Evolutionary conservation across 192 early-diverging fungal species (phyloP).

Genomic region (Mycoemilia scoparia): DNA sequence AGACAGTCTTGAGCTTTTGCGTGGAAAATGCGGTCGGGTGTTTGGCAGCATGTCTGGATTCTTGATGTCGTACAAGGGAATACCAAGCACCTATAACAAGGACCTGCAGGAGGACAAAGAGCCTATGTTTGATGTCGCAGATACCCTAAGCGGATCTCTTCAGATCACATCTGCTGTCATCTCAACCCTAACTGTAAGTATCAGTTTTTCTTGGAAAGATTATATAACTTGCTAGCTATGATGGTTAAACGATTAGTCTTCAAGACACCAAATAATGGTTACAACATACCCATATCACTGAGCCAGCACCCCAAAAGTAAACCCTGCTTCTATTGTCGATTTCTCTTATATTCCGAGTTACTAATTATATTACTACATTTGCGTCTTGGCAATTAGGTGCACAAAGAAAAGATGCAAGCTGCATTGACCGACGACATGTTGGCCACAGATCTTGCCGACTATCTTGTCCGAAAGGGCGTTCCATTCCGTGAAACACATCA

Average conservation of each 20-base stretch:
- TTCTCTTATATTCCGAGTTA: conserved; percentile 1
- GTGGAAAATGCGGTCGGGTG: conserved; percentile 90
- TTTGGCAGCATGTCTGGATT: conserved; percentile 93
- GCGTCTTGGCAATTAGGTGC: conserved; percentile 34
- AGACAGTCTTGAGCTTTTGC: conserved; percentile 83
- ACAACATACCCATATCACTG: conserved; percentile 7
- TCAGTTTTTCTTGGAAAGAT: too few species aligned
- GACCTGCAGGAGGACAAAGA: conserved; percentile 99
- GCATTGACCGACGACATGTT: conserved; percentile 83
- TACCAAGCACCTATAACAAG: conserved; percentile 97
- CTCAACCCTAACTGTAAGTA: conserved; percentile 58
- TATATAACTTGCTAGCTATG: too few species aligned
- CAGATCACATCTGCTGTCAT: conserved; percentile 87
- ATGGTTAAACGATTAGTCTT: conserved; percentile 30
- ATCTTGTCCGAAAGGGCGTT: conserved; percentile 91
- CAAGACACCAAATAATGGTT: conserved; percentile 22
- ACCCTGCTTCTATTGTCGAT: conserved; percentile 1
- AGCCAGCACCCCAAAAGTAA: background rate
- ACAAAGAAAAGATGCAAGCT: conserved; percentile 64
- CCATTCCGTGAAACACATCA: conserved; percentile 99
- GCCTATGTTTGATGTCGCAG: conserved; percentile 89
- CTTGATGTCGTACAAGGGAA: conserved; percentile 96
- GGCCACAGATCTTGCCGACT: conserved; percentile 96
- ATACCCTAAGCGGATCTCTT: conserved; percentile 73
- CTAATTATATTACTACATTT: background rate